These are phyloP conservation scores for Camellia japonica DNA, from an alignment of 148 eudicot genomes.

Conservation along the genomic window DNA sequence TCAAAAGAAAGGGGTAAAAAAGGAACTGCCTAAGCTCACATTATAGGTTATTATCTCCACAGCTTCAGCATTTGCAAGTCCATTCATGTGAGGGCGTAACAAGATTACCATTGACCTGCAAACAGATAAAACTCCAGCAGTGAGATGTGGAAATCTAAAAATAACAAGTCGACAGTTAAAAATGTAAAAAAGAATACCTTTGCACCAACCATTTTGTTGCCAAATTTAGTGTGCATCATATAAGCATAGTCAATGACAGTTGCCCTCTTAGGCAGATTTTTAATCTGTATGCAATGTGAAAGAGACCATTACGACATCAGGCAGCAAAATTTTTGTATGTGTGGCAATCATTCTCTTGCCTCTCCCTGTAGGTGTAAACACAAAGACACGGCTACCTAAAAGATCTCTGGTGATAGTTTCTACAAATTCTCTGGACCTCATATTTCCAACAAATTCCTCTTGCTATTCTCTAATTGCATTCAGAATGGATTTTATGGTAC, in stretches of 20 bases:
- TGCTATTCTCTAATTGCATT: too few species aligned
- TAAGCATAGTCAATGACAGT: too few species aligned
- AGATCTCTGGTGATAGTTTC: conserved; percentile 89
- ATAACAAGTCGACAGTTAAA: conserved; percentile 5
- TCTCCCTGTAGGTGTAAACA: conserved; percentile 90
- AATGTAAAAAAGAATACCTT: conserved; percentile 44
- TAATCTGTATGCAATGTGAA: neutral
- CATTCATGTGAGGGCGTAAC: conserved; percentile 67
- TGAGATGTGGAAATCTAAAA: conserved; percentile 13
- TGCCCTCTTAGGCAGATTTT: too few species aligned
- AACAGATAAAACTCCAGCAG: conserved; percentile 18
- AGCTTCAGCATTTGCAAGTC: conserved; percentile 89
- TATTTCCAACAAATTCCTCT: too few species aligned
- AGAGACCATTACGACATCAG: conserved; percentile 2
- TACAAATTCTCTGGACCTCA: conserved; percentile 78
- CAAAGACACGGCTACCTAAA: conserved; percentile 21
- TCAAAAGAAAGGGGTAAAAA: neutral
- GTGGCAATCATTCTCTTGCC: conserved; percentile 36
- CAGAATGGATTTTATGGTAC: too few species aligned
- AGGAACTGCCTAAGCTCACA: conserved; percentile 17
- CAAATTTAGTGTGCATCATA: too few species aligned
- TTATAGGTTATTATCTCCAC: conserved; percentile 86
- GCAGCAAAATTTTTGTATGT: neutral
- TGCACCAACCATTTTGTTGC: conserved; percentile 32
- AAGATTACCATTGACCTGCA: conserved; percentile 89